phyloP scores from a whole-genome alignment of 768 basidiomycete genomes.

The Tricholoma matsutake region DNA sequence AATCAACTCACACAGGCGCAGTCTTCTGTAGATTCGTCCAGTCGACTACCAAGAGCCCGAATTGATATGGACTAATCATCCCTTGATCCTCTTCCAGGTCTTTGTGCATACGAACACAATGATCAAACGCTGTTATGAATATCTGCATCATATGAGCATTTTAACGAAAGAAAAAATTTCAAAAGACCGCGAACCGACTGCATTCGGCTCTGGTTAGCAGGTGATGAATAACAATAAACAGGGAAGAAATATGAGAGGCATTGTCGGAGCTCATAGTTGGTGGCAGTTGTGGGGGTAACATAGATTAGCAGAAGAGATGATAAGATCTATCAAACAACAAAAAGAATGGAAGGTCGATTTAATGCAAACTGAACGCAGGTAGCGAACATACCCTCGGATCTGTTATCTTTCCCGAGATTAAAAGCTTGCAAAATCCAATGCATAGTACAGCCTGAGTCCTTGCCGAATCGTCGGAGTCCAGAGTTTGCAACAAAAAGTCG shows the following conservation, averaged over 20 bases:
- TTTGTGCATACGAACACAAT: slow-evolving; percentile 53
- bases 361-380: neutral
- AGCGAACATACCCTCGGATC: slow-evolving; percentile 62
- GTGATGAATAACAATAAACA: slow-evolving; percentile 85
- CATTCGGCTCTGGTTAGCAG: slow-evolving; percentile 70
- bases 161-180: neutral
- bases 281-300: slow-evolving; percentile 79
- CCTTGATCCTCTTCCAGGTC: slow-evolving; percentile 70
- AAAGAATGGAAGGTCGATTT: neutral
- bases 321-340: slow-evolving; percentile 28
- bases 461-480: slow-evolving; percentile 67
- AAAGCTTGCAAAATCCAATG: slow-evolving; percentile 84
- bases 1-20: slow-evolving; percentile 37
- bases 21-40: slow-evolving; percentile 86
- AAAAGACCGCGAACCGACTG: slow-evolving; percentile 35
- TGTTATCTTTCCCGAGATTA: slow-evolving; percentile 79
- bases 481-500: slow-evolving; percentile 45
- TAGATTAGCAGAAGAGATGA: slow-evolving; percentile 54
- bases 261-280: slow-evolving; percentile 85
- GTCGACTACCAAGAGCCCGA: slow-evolving; percentile 77
- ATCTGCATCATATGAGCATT: slow-evolving; percentile 43
- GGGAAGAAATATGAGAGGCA: slow-evolving; percentile 96
- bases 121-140: slow-evolving; percentile 64
- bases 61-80: slow-evolving; percentile 70
- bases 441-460: slow-evolving; percentile 75